Evolutionary conservation across 768 basidiomycete genomes (phyloP), one percentile per base, ranked within the genome.

Genomic region (Pholiota molesta): DNA sequence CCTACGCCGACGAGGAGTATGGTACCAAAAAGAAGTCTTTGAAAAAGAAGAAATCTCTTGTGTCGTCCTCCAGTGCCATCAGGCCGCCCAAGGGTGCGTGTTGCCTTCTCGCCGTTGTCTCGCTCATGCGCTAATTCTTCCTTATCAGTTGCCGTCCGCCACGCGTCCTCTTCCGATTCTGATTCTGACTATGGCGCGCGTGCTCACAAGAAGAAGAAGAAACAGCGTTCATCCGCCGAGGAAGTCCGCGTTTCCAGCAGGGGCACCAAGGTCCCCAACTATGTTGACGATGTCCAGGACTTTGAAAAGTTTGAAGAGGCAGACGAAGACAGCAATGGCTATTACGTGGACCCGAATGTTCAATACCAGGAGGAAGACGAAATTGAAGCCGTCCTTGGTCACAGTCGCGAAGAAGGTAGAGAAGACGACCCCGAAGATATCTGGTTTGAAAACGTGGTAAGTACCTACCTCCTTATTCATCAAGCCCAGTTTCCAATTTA

Each of bases 321-420:
- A 42, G 89, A 87, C 45, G 87, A 87, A 28, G 78, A 75, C 31
- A 80, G 79, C 26, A 78, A 82, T 49, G 80, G 76, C 13, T 87
- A 86, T 70, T 86, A 83, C 63, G 79, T 77, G 45, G 87, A 86
- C 63, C 83, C 83, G 55, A 78, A 78, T 51, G 70, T 74, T 6
- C 80, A 82, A 59, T 80, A 81, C 65, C 84, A 87, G 70, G 90
- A 92, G 61, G 83, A 86, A 66, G 91, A 96, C 65, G 94, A 95
- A 73, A 97, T 99, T 51, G 97, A 99, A 76, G 86, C 86, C 40
- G 94, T 99, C 42, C 83, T 97, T 42, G 87, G 85, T 33, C 95
- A 98, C 72, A 84, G 83, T 73, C 85, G 97, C 67, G 92, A 97
- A 65, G 94, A 95, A 70, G 89, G 89, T 16, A 83, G 84, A 59